A percentile compares a stretch with the other conserved stretches of the same genome.
These are phyloP conservation scores for Penicillium sp. DNA, from an alignment of 2,329 filamentous ascomycete genomes.

Conservation along the genomic window DNA sequence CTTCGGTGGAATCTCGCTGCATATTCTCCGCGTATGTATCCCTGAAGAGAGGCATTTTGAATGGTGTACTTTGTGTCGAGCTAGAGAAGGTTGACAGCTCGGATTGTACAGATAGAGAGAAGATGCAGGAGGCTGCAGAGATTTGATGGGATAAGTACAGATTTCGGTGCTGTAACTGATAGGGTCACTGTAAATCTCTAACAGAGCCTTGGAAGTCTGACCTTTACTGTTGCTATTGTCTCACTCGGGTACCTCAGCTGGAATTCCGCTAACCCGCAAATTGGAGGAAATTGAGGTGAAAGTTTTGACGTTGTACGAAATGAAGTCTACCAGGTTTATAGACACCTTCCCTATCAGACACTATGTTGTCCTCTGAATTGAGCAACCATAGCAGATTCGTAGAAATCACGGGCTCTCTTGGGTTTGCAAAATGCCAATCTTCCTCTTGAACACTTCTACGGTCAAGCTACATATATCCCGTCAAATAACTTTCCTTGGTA, in stretches of 20 bases:
- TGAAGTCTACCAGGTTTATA: not conserved
- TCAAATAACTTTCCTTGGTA: not conserved
- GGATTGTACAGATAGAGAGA: not conserved
- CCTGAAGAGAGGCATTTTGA: not conserved
- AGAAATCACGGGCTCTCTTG: not conserved
- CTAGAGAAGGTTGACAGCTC: too few relatives aligned
- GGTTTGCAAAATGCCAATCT: not conserved
- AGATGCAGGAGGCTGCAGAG: not conserved
- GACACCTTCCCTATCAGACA: not conserved
- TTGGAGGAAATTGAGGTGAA: not conserved
- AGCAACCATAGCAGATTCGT: not conserved
- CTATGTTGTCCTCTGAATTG: not conserved
- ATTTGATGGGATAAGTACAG: not conserved
- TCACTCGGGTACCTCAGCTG: not conserved
- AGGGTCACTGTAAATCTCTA: not conserved
- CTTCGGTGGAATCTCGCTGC: constrained; percentile 6
- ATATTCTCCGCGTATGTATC: constrained; percentile 11
- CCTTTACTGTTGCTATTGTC: not conserved
- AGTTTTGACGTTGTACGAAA: not conserved
- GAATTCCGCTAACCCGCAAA: not conserved
- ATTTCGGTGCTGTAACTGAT: not conserved
- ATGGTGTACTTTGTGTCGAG: not conserved
- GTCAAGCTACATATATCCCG: not conserved
- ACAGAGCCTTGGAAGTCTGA: not conserved
- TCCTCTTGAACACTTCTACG: not conserved